A percentile compares a stretch with the other conserved stretches of the same genome.
These are phyloP conservation scores for Lindgomyces ingoldianus DNA, from an alignment of 495 filamentous ascomycete genomes.

Conservation along the genomic window DNA sequence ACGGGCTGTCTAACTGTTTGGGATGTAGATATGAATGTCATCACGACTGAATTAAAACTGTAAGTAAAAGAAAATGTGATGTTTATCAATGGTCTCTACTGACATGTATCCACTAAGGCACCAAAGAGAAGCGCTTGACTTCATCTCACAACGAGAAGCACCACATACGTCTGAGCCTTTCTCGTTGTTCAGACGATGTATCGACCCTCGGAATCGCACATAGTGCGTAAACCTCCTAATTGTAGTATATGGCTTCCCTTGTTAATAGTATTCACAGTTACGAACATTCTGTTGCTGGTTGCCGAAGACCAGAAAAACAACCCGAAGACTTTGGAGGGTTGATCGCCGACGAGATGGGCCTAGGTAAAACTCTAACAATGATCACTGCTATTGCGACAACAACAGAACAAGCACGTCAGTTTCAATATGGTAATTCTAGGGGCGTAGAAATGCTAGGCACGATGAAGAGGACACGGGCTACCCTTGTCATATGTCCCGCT, in stretches of 20 bases:
- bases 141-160: conserved; percentile 7
- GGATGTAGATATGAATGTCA: conserved; percentile 3
- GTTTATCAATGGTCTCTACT: too few species aligned
- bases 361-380: conserved; percentile 51
- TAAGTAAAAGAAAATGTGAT: background rate
- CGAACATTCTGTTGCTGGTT: conserved; percentile 7
- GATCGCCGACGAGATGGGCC: conserved; percentile 51
- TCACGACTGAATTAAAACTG: conserved; percentile 6
- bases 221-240: too few species aligned
- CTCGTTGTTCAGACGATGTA: background rate
- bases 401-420: conserved; percentile 28
- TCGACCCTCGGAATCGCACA: background rate
- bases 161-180: background rate
- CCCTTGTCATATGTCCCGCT: conserved; percentile 50
- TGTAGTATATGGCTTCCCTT: too few species aligned
- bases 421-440: background rate
- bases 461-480: conserved; percentile 41
- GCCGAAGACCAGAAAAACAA: conserved; percentile 34
- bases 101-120: too few species aligned
- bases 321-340: conserved; percentile 39
- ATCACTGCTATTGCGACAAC: conserved; percentile 44
- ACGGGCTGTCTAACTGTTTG: background rate
- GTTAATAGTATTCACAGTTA: background rate
- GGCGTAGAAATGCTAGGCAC: conserved; percentile 4
- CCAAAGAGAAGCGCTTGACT: conserved; percentile 16